Evolutionary conservation across 2,329 filamentous ascomycete genomes (phyloP), one percentile per base, ranked within the genome.

Genomic region (Mollisiaceae sp.): DNA sequence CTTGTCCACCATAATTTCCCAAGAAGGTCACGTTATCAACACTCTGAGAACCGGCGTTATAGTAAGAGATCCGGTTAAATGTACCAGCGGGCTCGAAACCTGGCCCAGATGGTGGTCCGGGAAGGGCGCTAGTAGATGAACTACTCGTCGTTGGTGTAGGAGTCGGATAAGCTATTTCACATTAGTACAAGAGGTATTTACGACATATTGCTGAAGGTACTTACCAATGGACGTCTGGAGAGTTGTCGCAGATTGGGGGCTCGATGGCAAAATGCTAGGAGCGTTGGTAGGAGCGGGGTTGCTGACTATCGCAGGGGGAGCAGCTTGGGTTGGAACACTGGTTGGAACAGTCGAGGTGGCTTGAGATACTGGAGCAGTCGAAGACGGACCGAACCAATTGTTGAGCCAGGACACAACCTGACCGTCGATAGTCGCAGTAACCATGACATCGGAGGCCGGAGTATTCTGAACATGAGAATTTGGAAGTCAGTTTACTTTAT

Each of bases 1-100:
- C 81, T 41, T 80, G 74, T 45, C 83, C 85, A 65, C 86, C 86
- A 65, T 81, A 74, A 72, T 88, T 84, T 70, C 86, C 87, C 41
- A 89, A 76, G 77, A 89, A 89, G 36, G 82, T 81, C 27, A 89
- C 73, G 15, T 85, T 85, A 24, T 85, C 79, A 22, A 82, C 78
- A 63, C 77, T 78, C 45, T 78, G 76, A 9, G 71, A 68, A 12
- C 72, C 73, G 8, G 83, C 78, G 60, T 81, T 75, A 69, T 85
- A 86, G 71, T 82, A 84, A 32, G 79, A 80, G 60, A 82, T 77
- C 43, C 82, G 79, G 55, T 71, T 74, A 78, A 81, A 85, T 22
- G 71, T 56, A 15, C 45, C 27, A 32, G 60, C 3, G 6, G 32
- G 5, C 4, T 57, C 55, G n/a, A 39, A 39, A 27, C 55, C 55